phyloP scores from a whole-genome alignment of 2,329 filamentous ascomycete genomes.

The Orbilia oligospora region DNA sequence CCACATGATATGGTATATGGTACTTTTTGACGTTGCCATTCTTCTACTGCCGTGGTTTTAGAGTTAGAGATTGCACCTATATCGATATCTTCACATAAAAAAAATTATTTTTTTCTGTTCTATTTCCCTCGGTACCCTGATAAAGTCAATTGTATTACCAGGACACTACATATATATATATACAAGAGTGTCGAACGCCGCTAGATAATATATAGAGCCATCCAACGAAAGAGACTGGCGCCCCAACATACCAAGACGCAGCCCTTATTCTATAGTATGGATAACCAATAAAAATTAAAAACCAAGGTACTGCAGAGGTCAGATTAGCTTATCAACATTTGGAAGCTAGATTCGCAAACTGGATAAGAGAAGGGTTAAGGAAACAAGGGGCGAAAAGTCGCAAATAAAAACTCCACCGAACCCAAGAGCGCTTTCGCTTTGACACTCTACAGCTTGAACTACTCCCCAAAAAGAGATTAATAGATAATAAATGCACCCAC shows the following conservation, averaged over 20 bases:
- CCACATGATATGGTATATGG: no score
- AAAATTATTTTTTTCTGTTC: no score
- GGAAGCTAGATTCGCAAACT: not conserved
- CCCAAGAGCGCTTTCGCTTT: not conserved
- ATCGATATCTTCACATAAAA: not conserved
- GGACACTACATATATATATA: slow-evolving; percentile 1
- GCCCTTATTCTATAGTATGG: slow-evolving; percentile 9
- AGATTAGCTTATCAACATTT: not conserved
- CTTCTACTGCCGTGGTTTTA: no score
- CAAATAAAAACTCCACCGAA: slow-evolving; percentile 8
- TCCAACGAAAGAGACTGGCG: not conserved
- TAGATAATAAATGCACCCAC: not conserved
- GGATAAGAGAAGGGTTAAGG: not conserved
- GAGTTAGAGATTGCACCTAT: no score
- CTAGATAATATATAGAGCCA: no score
- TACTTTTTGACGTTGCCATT: no score
- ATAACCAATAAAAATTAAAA: slow-evolving; percentile 1
- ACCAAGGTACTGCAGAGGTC: not conserved
- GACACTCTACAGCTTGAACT: not conserved
- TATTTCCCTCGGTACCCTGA: not conserved
- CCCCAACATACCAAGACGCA: no score
- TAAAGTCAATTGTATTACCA: not conserved
- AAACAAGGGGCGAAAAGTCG: not conserved
- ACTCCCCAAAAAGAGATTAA: not conserved
- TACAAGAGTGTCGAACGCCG: slow-evolving; percentile 17